Percentiles rank a stretch among this genome's conserved stretches.
Evolutionary conservation across 2,329 filamentous ascomycete genomes (phyloP).

Genomic region (Monilinia fructicola): DNA sequence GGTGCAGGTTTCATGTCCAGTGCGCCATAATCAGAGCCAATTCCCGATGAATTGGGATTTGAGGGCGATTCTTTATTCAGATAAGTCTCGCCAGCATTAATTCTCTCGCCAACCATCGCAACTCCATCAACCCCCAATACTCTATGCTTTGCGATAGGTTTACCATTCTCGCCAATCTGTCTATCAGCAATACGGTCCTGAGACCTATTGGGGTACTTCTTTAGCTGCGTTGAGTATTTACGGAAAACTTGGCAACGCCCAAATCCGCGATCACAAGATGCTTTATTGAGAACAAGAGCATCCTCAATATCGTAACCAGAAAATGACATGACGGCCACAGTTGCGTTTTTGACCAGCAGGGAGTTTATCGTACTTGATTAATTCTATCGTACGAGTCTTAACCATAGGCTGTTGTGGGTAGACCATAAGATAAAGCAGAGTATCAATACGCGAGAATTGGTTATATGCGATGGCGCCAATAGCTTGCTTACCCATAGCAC

Average conservation of each 20-base stretch:
- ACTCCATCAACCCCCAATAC: slow-evolving; percentile 83
- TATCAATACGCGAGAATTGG: slow-evolving; percentile 96
- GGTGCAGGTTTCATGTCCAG: slow-evolving; percentile 65
- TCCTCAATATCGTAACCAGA: slow-evolving; percentile 99
- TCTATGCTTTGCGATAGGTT: slow-evolving; percentile 65
- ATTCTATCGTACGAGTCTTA: slow-evolving; percentile 92
- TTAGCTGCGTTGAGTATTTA: slow-evolving; percentile 83
- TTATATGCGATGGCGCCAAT: slow-evolving; percentile 98
- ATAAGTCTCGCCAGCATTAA: slow-evolving; percentile 79
- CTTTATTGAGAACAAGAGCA: slow-evolving; percentile 94
- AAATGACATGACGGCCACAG: slow-evolving; percentile 98
- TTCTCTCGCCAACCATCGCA: slow-evolving; percentile 77
- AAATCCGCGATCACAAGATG: slow-evolving; percentile 90
- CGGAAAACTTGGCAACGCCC: slow-evolving; percentile 97
- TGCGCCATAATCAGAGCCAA: slow-evolving; percentile 64
- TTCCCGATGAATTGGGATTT: slow-evolving; percentile 70
- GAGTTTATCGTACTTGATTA: slow-evolving; percentile 95
- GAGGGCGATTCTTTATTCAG: slow-evolving; percentile 85
- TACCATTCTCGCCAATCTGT: slow-evolving; percentile 55
- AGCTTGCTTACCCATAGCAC: slow-evolving; percentile 99
- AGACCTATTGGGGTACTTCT: slow-evolving; percentile 83
- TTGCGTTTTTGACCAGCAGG: slow-evolving; percentile 97
- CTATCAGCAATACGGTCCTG: slow-evolving; percentile 64
- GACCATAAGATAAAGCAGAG: slow-evolving; percentile 91
- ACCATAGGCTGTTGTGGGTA: slow-evolving; percentile 98